Evolutionary conservation across 108 stramenopile species (phyloP), one percentile per base, ranked within the genome.

Genomic region (Nitzschia putrida): DNA sequence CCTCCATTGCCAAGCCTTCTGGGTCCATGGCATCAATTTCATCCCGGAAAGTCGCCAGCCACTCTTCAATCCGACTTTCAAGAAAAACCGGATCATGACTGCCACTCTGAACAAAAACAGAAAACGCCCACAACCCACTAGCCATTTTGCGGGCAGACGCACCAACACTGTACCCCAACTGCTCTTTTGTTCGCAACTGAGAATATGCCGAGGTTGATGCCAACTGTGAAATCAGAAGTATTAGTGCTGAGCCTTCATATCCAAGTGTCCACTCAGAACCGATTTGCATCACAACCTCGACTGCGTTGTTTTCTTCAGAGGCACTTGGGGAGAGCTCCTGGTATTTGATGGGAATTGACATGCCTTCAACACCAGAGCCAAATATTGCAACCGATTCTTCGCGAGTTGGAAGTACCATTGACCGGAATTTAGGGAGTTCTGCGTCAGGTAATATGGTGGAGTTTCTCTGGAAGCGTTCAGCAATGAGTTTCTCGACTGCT

Each of bases 201-300:
- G 85, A 89, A 79, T 87, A 95, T 34, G 94, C 94, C 52, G 87
- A 88, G 69, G 85, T 89, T 73, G 91, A 92, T 9, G 91, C 89
- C 68, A 95, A 83, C 37, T 84, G 85, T 43, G 79, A 68, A 44
- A 95, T 88, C 54, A 95, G 64, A 63, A 91, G 88, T 25, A 92
- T 72, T 20, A 88, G 72, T 20, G 86, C 89, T 26, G 89, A 70
- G 8, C 94, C 94, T 74, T 89, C 85, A 56, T 78, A 89, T 18
- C 88, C 91, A 25, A 95, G 57, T 25, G 79, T 77, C 14, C 68
- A 67, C 54, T 88, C 88, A 24, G 78, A 80, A 25, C 85, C 90
- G 39, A 81, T 76, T 79, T 95, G 94, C 40, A 95, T 64, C 42
- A 83, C 77, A 22, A 89, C 24, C 63, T 95, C 94, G 0, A 92